phyloP scores from a whole-genome alignment of 805 yeast genomes.

The Schwanniomyces polymorphus region DNA sequence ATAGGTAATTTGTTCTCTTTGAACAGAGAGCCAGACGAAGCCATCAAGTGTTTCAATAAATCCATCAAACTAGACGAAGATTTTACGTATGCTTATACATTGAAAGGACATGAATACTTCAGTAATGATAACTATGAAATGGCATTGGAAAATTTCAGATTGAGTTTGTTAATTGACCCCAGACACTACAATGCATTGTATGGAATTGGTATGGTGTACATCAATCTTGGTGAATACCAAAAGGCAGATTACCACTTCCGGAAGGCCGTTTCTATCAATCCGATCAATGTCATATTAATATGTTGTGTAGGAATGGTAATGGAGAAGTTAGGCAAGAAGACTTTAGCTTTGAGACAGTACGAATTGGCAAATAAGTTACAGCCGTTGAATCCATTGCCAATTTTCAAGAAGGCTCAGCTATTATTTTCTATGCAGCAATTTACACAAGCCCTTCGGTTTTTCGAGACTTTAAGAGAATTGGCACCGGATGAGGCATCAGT shows the following conservation, averaged over 20 bases:
- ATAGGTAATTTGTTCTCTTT: slow-evolving; percentile 87
- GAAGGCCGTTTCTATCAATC: slow-evolving; percentile 85
- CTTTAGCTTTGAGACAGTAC: slow-evolving; percentile 77
- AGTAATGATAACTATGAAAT: slow-evolving; percentile 87
- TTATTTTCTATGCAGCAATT: slow-evolving; percentile 70
- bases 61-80: slow-evolving; percentile 67
- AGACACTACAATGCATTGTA: slow-evolving; percentile 93
- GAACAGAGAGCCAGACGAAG: slow-evolving; percentile 82
- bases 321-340: slow-evolving; percentile 69
- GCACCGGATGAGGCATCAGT: slow-evolving; percentile 97
- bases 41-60: slow-evolving; percentile 80
- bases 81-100: slow-evolving; percentile 86
- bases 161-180: slow-evolving; percentile 72
- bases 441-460: slow-evolving; percentile 69
- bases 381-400: slow-evolving; percentile 81
- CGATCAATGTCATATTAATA: slow-evolving; percentile 82
- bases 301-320: slow-evolving; percentile 94
- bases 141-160: slow-evolving; percentile 80
- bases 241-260: slow-evolving; percentile 85
- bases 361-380: slow-evolving; percentile 81
- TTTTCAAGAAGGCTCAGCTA: slow-evolving; percentile 85
- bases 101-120: slow-evolving; percentile 90
- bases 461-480: slow-evolving; percentile 66
- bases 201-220: slow-evolving; percentile 92
- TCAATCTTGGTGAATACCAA: slow-evolving; percentile 79